Conservation (phyloP, 441 rosid species). For the Lepidium campestre region DNA sequence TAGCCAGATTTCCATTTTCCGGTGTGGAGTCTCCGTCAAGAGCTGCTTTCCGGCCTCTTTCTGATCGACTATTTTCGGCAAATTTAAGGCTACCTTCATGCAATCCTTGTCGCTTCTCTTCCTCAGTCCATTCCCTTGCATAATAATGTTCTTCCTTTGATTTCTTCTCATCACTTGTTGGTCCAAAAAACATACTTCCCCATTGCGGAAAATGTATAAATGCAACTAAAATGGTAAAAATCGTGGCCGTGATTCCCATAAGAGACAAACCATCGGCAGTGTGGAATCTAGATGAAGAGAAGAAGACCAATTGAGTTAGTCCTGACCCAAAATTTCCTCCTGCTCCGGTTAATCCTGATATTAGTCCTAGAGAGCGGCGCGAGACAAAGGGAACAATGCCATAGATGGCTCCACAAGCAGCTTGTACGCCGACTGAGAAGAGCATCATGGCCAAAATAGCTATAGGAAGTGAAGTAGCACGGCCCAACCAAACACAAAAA, state of each 20-base stretch:
- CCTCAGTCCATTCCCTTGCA: constrained; percentile 46
- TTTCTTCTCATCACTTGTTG: constrained; percentile 34
- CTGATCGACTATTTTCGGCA: constrained; percentile 38
- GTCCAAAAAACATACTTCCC: constrained; percentile 53
- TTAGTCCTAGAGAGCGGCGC: constrained; percentile 36
- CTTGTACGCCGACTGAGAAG: constrained; percentile 42
- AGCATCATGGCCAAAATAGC: constrained; percentile 37
- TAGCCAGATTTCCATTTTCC: background rate
- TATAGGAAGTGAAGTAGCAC: constrained; percentile 28
- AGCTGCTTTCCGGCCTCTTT: constrained; percentile 12
- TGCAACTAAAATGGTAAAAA: constrained; percentile 43
- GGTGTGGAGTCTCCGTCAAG: constrained; percentile 22
- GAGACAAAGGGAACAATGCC: constrained; percentile 44
- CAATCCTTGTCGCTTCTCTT: constrained; percentile 47
- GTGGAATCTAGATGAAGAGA: constrained; percentile 33
- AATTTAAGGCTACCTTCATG: constrained; percentile 53
- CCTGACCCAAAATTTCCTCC: constrained; percentile 49
- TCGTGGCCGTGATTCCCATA: constrained; percentile 54
- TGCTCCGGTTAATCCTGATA: constrained; percentile 38
- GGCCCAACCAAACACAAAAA: constrained; percentile 40
- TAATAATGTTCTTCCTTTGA: constrained; percentile 47
- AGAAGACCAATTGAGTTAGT: constrained; percentile 34
- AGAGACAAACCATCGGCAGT: constrained; percentile 38
- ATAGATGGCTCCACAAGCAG: constrained; percentile 42
- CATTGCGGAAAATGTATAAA: constrained; percentile 56